Evolutionary conservation across 768 basidiomycete genomes (phyloP).

Genomic region (Termitomyces sp.): DNA sequence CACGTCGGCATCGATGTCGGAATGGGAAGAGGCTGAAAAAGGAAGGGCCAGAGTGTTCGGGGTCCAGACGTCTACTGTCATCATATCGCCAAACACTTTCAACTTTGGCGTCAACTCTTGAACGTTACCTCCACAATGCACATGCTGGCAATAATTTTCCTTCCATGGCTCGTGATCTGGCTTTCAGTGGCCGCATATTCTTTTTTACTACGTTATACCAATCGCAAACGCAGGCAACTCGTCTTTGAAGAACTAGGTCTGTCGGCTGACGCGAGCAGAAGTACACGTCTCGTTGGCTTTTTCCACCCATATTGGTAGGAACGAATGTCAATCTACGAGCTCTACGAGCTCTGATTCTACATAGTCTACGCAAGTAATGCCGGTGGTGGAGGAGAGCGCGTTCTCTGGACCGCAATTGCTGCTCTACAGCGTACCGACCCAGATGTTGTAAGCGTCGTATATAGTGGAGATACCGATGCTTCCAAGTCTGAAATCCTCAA

Average conservation of each 20-base stretch:
- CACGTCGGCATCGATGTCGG: not conserved
- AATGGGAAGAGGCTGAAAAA: too few relatives aligned
- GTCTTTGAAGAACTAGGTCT: constrained; percentile 25
- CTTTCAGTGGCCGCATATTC: constrained; percentile 14
- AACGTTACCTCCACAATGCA: not conserved
- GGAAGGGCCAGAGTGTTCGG: too few relatives aligned
- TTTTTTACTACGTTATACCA: constrained; percentile 8
- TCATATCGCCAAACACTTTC: too few relatives aligned
- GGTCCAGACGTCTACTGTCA: too few relatives aligned
- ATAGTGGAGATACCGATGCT: constrained; percentile 83
- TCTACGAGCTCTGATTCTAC: constrained; percentile 32
- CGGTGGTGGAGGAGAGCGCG: constrained; percentile 95
- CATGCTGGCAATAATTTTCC: constrained; percentile 1
- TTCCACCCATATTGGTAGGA: constrained; percentile 96
- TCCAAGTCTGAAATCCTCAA: constrained; percentile 77
- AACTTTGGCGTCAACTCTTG: not conserved
- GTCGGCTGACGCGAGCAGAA: constrained; percentile 12
- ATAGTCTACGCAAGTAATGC: constrained; percentile 67
- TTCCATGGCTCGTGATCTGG: constrained; percentile 9
- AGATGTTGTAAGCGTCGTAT: constrained; percentile 73
- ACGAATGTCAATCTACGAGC: not conserved
- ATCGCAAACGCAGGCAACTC: constrained; percentile 7
- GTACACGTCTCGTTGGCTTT: constrained; percentile 62
- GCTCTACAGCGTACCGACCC: constrained; percentile 33
- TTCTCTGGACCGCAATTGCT: constrained; percentile 31